Base-by-base conservation (phyloP, 108 stramenopile genomes). In the Cyclotella atomus region DNA sequence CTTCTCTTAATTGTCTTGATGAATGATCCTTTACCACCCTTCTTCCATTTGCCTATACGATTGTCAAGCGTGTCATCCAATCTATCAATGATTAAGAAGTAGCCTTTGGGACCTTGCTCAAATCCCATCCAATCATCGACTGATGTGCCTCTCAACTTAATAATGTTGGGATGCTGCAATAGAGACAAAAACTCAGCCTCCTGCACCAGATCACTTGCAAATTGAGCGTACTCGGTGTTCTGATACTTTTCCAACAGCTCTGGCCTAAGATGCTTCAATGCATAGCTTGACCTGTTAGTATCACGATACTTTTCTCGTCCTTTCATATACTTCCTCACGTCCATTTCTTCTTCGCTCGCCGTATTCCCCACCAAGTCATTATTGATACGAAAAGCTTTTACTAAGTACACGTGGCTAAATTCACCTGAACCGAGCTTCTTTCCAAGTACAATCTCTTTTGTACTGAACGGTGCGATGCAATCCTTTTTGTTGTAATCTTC, bases 81-180 rank as follows among this genome's bases (percentile, higher is more conserved):
- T 7, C 77, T 86, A 61, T 91, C 90, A 30, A 91, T 41, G 29
- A 91, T 83, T 21, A 91, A 25, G 65, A 88, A 91, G 64, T 86
- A 88, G 38, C 70, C 70, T 52, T 64, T 71, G 10, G 79, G 69
- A 34, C 74, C 75, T 29, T 61, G 36, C 15, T 20, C 68, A 27
- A 75, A 71, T 55, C 75, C 75, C 30, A 19, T 14, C 23, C 65
- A 24, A 44, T 68, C 63, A 2, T 15, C 30, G 55, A 56, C 27
- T 17, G 75, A 63, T 17, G 63, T 82, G 0, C 84, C 91, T 20
- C 86, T 44, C 19, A 92, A 41, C 16, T 75, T 86, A 0, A 88
- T 73, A 21, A 92, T 84, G 49, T 92, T 85, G 2, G 89, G 89
- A 65, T 92, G 91, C 3, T 76, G 56, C 38, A 92, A 65, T 6